Evolutionary conservation across 768 basidiomycete genomes (phyloP), one percentile per base, ranked within the genome.

Genomic region (Mycena galericulata): DNA sequence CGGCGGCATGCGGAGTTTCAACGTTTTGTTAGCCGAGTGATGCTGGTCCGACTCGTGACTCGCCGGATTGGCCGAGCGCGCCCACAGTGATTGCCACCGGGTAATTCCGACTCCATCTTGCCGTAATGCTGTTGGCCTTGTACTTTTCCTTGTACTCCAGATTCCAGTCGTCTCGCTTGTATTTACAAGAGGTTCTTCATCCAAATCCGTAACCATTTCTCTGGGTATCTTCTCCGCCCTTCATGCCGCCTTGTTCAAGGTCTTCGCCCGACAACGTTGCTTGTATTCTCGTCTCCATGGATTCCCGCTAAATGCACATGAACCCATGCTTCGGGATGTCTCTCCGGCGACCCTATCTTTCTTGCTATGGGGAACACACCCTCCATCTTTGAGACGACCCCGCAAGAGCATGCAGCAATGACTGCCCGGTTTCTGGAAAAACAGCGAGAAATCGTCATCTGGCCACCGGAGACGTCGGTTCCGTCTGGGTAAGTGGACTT

Each of bases 401-500:
- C 65, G 10, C 61, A 67, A 36, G 69, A 71, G 34, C 65, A 71
- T 62, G 65, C 62, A 2, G 55, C 26, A 1, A 50, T 29, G 6
- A 45, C 61, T 4, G 49, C 65, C 1, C 55, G 51, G 11, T 30
- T 34, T 15, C n/a, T 71, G 24, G 69, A 67, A 32, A 51, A 59
- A 50, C 65, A 50, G 30, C 46, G 53, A 26, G 54, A 51, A 26
- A 56, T 46, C 14, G 54, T 26, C 6, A 40, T 71, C 4, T 71
- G 69, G 69, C 65, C 59, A 7, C 65, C 69, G 9, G 41, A 41
- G 29, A 22, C 46, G 18, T 3, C 3, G 3, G 61, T 63, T n/a
- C 56, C 55, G 6, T 43, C 65, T 40, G 65, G 65, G 69, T 63
- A 34, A 59, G 68, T 34, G 8, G 15, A 40, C 9, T 2, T 38